These are phyloP conservation scores for Sclerotinia borealis DNA, from an alignment of 2,329 filamentous ascomycete genomes.

Conservation along the genomic window DNA sequence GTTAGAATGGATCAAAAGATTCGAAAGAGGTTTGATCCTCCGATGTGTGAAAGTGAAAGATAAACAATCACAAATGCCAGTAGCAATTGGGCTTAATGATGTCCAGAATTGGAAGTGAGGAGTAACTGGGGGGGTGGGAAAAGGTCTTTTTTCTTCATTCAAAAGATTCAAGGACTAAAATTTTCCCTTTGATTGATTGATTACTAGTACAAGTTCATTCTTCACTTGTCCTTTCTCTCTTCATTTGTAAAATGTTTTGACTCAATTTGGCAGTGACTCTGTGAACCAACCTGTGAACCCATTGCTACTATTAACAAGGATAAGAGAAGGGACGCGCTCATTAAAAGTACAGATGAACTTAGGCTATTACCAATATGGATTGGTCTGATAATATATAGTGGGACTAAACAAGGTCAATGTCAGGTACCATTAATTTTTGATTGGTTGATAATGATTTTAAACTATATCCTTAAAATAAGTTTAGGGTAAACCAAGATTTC, in stretches of 20 bases:
- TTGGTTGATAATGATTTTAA: not conserved
- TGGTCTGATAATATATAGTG: not conserved
- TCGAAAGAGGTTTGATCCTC: not conserved
- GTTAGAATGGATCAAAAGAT: not conserved
- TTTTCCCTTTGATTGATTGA: too few relatives aligned
- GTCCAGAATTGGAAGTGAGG: slow-evolving; percentile 1
- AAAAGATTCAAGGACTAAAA: not conserved
- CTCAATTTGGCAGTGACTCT: not conserved
- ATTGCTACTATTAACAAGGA: too few relatives aligned
- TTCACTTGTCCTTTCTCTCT: not conserved
- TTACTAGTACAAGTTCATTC: too few relatives aligned
- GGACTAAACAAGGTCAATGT: not conserved
- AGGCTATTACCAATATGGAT: not conserved
- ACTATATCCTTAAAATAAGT: not conserved
- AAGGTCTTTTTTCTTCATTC: not conserved
- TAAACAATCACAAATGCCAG: not conserved
- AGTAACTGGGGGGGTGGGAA: not conserved
- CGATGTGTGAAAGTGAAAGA: not conserved
- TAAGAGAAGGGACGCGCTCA: not conserved
- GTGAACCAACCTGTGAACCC: too few relatives aligned
- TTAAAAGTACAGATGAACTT: not conserved
- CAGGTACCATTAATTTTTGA: not conserved
- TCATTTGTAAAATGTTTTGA: not conserved
- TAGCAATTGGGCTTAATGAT: not conserved
- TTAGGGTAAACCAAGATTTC: not conserved